Evolutionary conservation across 2,329 filamentous ascomycete species (phyloP).

Genomic region (Neonectria sp.): DNA sequence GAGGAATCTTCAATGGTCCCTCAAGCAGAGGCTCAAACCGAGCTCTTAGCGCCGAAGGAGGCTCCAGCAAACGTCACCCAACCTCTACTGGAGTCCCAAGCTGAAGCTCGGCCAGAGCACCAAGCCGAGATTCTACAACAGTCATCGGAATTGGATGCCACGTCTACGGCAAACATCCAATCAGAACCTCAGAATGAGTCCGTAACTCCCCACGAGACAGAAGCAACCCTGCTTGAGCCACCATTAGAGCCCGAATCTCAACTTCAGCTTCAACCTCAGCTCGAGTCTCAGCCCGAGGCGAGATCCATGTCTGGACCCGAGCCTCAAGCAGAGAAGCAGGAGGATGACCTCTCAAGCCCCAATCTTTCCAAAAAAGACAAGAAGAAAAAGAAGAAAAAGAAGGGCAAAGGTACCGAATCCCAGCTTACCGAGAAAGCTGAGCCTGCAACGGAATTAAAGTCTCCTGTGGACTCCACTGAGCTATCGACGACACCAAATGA

Average conservation of each 20-base stretch:
- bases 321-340: slow-evolving; percentile 13
- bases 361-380: slow-evolving; percentile 39
- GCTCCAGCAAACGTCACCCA: not conserved
- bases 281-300: not conserved
- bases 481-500: not conserved
- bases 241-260: not conserved
- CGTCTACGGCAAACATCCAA: not conserved
- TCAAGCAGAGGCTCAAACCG: slow-evolving; percentile 15
- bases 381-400: slow-evolving; percentile 41
- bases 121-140: not conserved
- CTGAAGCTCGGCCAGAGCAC: not conserved
- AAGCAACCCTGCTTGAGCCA: not conserved
- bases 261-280: not conserved
- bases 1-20: slow-evolving; percentile 2
- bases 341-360: slow-evolving; percentile 28
- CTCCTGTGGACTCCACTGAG: slow-evolving; percentile 6
- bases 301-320: not conserved
- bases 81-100: not conserved
- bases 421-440: not conserved
- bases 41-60: slow-evolving; percentile 20
- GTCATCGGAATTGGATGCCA: not conserved
- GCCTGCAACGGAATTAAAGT: not conserved
- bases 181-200: slow-evolving; percentile 14
- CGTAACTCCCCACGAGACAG: slow-evolving; percentile 17
- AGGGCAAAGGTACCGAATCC: slow-evolving; percentile 29